These are phyloP conservation scores for Pistacia integerrima DNA, from an alignment of 345 rosid genomes.

Conservation along the genomic window DNA sequence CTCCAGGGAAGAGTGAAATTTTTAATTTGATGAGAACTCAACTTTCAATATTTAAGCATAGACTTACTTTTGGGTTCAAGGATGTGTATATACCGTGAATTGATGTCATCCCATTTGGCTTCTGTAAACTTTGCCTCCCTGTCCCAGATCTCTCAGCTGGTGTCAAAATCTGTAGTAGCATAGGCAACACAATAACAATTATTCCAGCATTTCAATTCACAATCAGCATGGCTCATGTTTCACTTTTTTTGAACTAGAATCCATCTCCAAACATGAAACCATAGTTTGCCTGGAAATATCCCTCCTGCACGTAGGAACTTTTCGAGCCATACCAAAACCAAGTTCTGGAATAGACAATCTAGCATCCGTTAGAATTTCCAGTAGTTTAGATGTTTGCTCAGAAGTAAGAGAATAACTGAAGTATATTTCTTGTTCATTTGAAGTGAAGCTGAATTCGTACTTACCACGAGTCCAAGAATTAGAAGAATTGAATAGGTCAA, in stretches of 20 bases:
- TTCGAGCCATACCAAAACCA: constrained; percentile 3
- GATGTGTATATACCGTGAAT: too few relatives aligned
- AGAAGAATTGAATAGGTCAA: background rate
- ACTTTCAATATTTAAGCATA: too few relatives aligned
- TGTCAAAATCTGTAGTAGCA: background rate
- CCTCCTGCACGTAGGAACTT: constrained; percentile 4
- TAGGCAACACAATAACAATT: constrained; percentile 9
- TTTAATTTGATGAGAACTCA: too few relatives aligned
- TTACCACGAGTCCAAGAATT: too few relatives aligned
- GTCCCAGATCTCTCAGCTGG: constrained; percentile 8
- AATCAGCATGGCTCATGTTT: constrained; percentile 1
- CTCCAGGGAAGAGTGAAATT: too few relatives aligned
- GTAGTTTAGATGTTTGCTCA: too few relatives aligned
- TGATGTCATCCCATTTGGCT: background rate
- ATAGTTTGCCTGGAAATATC: background rate
- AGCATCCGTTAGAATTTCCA: too few relatives aligned
- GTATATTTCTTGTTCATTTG: constrained; percentile 21
- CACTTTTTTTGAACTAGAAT: background rate
- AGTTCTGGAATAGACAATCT: background rate
- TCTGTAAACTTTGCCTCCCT: background rate
- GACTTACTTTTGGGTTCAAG: background rate
- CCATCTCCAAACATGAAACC: constrained; percentile 1
- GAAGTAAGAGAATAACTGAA: background rate
- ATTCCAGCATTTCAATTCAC: background rate
- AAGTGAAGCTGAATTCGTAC: background rate